Conservation (phyloP, 2,329 filamentous ascomycete genomes). For the Rutstroemia sydowiana region DNA sequence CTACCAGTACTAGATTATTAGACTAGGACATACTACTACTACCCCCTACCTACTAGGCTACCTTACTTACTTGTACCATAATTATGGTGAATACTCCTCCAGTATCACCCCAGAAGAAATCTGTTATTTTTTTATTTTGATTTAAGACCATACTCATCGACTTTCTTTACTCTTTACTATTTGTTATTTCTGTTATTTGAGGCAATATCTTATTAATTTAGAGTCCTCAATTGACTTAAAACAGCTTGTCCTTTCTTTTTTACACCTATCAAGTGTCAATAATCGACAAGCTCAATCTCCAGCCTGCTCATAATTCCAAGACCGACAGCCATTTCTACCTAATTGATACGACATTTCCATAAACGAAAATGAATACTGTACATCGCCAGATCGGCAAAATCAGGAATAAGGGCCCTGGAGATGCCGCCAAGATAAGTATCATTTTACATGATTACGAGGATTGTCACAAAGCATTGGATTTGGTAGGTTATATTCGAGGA, state of each 20-base stretch:
- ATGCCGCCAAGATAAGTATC: constrained; percentile 68
- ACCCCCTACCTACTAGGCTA: too few species aligned
- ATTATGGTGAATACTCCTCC: too few species aligned
- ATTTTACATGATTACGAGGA: constrained; percentile 75
- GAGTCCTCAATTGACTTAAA: background rate
- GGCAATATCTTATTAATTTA: background rate
- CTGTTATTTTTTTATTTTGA: background rate
- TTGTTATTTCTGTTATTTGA: background rate
- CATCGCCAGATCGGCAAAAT: constrained; percentile 69
- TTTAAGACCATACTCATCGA: background rate
- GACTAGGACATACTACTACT: too few species aligned
- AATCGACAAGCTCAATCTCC: background rate
- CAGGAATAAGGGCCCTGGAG: constrained; percentile 58
- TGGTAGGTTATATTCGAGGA: constrained; percentile 46
- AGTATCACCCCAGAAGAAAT: background rate
- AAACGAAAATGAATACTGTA: constrained; percentile 57
- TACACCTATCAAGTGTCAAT: background rate
- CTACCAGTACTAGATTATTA: too few species aligned
- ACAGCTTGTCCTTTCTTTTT: background rate
- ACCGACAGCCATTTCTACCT: constrained; percentile 3
- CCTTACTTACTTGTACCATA: too few species aligned
- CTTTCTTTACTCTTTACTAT: constrained; percentile 3
- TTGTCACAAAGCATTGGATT: constrained; percentile 65
- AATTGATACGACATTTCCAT: constrained; percentile 8
- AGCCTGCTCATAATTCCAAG: background rate